Base-by-base conservation (phyloP, 768 basidiomycete genomes). In the Rhodosporidiobolus odoratus region DNA sequence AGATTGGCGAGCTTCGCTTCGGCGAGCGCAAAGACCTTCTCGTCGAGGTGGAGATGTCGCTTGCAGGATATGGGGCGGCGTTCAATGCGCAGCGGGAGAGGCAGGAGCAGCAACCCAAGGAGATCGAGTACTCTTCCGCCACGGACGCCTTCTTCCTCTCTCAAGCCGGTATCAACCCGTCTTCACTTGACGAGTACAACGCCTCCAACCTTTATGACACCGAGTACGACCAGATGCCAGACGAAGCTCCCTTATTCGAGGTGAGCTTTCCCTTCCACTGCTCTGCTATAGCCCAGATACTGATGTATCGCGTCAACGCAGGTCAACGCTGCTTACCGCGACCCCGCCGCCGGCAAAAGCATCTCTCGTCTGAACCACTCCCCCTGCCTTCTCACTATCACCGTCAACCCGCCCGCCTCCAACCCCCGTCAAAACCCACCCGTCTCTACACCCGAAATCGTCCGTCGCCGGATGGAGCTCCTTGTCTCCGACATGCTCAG, bases 1-100 rank as follows among this genome's bases (percentile, higher is more conserved):
- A 97, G 77, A 84, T 98, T 30, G 90, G 92, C 48, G 95, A 98
- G 81, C 82, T 98, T 76, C 84, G 93, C 65, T 94, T 91, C 77
- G 96, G 96, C n/a, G 94, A 98, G 83, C 85, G 87, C 77, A 91
- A 95, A 81, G 96, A 99, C 84, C 92, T 99, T 86, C 84, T 99
- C 30, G 86, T 99, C 70, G 95, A 99, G 81, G 84, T 95, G 61
- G 96, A 99, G 81, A 84, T 96, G 69, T 90, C 68, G 40, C 30
- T 75, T 45, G 35, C 45, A n/a, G 67, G 58, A 7, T 61, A 61
- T 32, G 64, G 59, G 38, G 60, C 62, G 27, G 40, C 23, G 34
- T 58, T n/a, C 32, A n/a, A n/a, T n/a, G 50, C 53, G 2, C n/a
- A 56, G 13, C 41, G 37, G 32, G 35, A 54, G 34, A 34, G 68